Conservation (phyloP, 2,329 filamentous ascomycete species). For the Grosmannia clavigera region DNA sequence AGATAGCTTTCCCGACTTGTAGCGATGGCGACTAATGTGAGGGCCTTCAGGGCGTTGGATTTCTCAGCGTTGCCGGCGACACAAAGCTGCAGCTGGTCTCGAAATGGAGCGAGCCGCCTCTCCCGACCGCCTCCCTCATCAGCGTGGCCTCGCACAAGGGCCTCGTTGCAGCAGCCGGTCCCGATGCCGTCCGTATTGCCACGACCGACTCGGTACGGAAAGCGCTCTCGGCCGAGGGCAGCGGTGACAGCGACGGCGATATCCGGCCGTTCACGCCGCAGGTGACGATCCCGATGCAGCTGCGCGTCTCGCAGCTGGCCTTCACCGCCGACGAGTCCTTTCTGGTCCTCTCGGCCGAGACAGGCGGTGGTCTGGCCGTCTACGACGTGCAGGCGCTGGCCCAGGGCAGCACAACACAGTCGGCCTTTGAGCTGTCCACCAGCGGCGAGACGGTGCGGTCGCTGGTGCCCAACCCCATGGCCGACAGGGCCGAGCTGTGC, state of each 20-base stretch:
- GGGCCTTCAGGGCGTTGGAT: slow-evolving; percentile 53
- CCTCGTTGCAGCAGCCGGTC: slow-evolving; percentile 76
- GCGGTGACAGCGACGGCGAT: slow-evolving; percentile 44
- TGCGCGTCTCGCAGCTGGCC: slow-evolving; percentile 72
- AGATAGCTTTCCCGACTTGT: too few species aligned
- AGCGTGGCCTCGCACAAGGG: slow-evolving; percentile 70
- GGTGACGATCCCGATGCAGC: slow-evolving; percentile 57
- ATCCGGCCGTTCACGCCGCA: slow-evolving; percentile 61
- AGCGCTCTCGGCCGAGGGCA: slow-evolving; percentile 44
- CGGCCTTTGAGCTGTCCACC: slow-evolving; percentile 65
- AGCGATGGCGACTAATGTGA: not conserved
- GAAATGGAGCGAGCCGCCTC: slow-evolving; percentile 65
- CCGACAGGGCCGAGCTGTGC: slow-evolving; percentile 60
- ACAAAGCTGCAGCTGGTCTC: slow-evolving; percentile 71
- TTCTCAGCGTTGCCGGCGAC: slow-evolving; percentile 67
- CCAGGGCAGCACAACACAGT: slow-evolving; percentile 27
- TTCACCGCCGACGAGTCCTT: slow-evolving; percentile 87
- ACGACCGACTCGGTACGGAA: slow-evolving; percentile 67
- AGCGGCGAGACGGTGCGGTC: slow-evolving; percentile 62
- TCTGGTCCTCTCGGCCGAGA: slow-evolving; percentile 70
- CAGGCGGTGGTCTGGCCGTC: slow-evolving; percentile 68
- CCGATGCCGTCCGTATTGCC: slow-evolving; percentile 64
- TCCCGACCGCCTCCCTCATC: slow-evolving; percentile 69
- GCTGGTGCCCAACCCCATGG: slow-evolving; percentile 68
- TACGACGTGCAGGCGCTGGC: slow-evolving; percentile 63